These are phyloP conservation scores for Chrysanthemum lavandulifolium DNA, from an alignment of 129 eudicot genomes.

Conservation along the genomic window DNA sequence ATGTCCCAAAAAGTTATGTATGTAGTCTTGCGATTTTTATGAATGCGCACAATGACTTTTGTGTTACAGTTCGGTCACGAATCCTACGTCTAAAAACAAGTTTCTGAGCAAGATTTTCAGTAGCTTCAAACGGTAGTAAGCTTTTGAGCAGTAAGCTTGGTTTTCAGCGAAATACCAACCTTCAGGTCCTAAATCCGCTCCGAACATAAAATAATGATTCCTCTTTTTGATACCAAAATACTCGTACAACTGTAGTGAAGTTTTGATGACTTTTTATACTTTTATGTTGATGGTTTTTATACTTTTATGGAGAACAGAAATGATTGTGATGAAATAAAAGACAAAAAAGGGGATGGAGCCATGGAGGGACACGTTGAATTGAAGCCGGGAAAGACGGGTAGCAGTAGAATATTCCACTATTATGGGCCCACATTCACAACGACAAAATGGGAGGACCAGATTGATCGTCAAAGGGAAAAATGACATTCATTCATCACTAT, in stretches of 20 bases:
- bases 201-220: no score
- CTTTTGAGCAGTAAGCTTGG: no score
- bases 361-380: constrained; percentile 29
- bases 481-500: neutral
- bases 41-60: no score
- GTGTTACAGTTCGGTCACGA: no score
- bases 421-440: constrained; percentile 19
- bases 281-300: neutral
- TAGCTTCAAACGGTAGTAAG: no score
- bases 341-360: constrained; percentile 6
- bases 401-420: constrained; percentile 44
- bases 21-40: no score
- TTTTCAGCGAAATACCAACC: no score
- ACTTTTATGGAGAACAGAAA: neutral
- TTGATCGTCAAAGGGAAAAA: constrained; percentile 8
- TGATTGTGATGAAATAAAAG: neutral
- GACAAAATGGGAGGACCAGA: constrained; percentile 33
- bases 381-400: constrained; percentile 33
- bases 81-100: no score
- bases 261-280: neutral
- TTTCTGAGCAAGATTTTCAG: no score
- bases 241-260: neutral
- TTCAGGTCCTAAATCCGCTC: no score
- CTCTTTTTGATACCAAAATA: no score
- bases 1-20: no score